phyloP scores from a whole-genome alignment of 2,329 filamentous ascomycete species.

The Diplocarpon rosae region DNA sequence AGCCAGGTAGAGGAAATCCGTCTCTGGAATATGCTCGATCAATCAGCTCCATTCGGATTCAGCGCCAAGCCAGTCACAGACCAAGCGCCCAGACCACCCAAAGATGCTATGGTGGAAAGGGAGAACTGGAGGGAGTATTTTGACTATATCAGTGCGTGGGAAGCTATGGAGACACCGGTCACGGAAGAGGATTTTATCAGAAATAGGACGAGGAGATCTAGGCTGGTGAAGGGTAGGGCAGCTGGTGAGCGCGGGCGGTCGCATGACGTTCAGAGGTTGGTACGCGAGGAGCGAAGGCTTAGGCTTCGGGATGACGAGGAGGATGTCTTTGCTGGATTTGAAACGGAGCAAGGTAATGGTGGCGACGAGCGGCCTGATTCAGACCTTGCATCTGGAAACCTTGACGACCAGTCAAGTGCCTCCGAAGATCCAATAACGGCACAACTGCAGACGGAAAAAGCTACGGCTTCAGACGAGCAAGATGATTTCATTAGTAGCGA shows the following conservation, averaged over 20 bases:
- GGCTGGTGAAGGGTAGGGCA: slow-evolving; percentile 7
- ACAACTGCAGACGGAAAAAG: too few species aligned
- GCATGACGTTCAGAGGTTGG: slow-evolving; percentile 3
- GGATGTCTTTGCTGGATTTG: background rate
- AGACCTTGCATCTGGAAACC: background rate
- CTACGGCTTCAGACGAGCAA: too few species aligned
- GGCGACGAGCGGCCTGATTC: background rate
- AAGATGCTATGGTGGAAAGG: slow-evolving; percentile 2
- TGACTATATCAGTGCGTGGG: slow-evolving; percentile 25
- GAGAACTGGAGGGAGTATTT: slow-evolving; percentile 22
- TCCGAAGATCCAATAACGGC: too few species aligned
- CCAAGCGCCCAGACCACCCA: slow-evolving; percentile 1
- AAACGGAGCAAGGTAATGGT: background rate
- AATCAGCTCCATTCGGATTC: slow-evolving; percentile 20
- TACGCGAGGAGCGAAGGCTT: slow-evolving; percentile 1
- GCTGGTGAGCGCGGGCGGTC: background rate
- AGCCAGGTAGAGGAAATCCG: slow-evolving; percentile 21
- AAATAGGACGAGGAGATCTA: slow-evolving; percentile 13
- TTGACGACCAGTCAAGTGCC: background rate
- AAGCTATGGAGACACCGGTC: slow-evolving; percentile 18
- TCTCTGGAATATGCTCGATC: slow-evolving; percentile 23
- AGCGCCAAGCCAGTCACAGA: slow-evolving; percentile 9
- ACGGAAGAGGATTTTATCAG: slow-evolving; percentile 15
- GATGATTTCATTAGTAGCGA: background rate
- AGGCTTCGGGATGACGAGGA: background rate